These are phyloP conservation scores for Lodderomyces orthopsilosis DNA, from an alignment of 1,139 yeast genomes.

Conservation along the genomic window DNA sequence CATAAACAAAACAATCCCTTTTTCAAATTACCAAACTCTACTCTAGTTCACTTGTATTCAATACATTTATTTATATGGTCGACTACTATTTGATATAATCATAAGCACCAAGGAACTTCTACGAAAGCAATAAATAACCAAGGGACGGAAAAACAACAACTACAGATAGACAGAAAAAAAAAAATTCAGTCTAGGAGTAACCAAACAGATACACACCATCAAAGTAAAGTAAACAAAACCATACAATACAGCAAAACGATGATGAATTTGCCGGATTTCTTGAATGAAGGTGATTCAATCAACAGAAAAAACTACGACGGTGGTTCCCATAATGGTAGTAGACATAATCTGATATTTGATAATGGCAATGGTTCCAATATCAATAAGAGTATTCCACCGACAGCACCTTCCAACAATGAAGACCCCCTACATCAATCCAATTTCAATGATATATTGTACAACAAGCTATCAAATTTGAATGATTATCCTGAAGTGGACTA, in stretches of 20 bases:
- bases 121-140: too few species aligned
- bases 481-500: constrained; percentile 6
- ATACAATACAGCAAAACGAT: neutral
- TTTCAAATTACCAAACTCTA: too few species aligned
- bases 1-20: too few species aligned
- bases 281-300: constrained; percentile 14
- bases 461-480: constrained; percentile 24
- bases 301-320: neutral
- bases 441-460: constrained; percentile 30
- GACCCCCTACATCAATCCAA: constrained; percentile 15
- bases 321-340: constrained; percentile 4
- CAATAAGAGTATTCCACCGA: neutral
- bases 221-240: too few species aligned
- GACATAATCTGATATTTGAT: constrained; percentile 4
- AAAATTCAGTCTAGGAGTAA: too few species aligned
- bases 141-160: too few species aligned
- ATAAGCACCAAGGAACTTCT: too few species aligned
- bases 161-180: too few species aligned
- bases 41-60: too few species aligned
- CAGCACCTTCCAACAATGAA: constrained; percentile 7
- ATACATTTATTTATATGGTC: too few species aligned
- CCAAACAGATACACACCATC: too few species aligned
- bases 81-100: too few species aligned
- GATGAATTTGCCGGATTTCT: constrained; percentile 40
- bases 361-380: constrained; percentile 11